Evolutionary conservation across 192 early-diverging fungal genomes (phyloP), one percentile per base, ranked within the genome.

Genomic region (Rhizophagus clarus): DNA sequence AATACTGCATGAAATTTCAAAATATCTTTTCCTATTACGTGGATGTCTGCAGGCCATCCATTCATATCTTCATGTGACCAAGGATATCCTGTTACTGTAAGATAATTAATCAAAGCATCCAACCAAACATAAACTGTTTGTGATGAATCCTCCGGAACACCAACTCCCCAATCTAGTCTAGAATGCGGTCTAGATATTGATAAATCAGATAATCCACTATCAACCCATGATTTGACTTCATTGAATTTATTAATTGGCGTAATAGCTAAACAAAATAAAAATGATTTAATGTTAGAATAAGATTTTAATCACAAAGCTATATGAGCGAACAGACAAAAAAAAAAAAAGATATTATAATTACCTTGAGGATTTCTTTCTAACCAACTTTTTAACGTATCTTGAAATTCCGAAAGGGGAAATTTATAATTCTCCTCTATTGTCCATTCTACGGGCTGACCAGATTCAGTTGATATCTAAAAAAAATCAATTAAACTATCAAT

Each of bases 81-180:
- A 20, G 96, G 96, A 82, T 92, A 98, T 51, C 95, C 95, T 61
- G 90, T 85, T 2, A 93, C 93, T 6, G 97, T 98, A 22, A 95
- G 83, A 80, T 99, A 99, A 84, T 96, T 97, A 61, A 93, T 90
- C 26, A 99, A 89, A 4, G 97, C 97, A 80, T 99, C 97, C 66
- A 99, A 86, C 97, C 97, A 99, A 31, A 99, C 97, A 79, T 99
- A 99, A 49, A 99, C 91, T 14, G 96, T 94, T 79, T 99, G 97
- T 4, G 91, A 87, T 6, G 87, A 72, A 83, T 99, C 97, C 78
- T 87, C 90, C 0, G 97, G 97, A 12, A 99, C 96, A 2, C 91
- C 89, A 32, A 99, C 95, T 9, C 97, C 97, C 97, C 97, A 99
- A 74, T 88, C 80, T 24, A 96, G 84, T 4, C 96, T 88, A 2